Base-by-base conservation (phyloP, 225 moss, liverwort and hornwort species). In the Physcomitrium patens region DNA sequence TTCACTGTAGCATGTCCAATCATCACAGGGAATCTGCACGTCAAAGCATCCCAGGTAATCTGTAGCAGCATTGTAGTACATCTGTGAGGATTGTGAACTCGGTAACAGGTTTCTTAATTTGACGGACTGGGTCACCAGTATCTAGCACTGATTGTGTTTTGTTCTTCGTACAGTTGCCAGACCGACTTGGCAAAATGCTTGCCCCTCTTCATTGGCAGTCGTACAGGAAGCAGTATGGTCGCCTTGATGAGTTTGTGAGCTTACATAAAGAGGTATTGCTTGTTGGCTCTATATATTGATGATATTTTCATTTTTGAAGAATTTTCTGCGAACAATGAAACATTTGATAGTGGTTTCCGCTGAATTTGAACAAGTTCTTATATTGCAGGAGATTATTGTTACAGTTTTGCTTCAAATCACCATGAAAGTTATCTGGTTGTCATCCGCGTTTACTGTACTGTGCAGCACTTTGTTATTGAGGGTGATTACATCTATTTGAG, bases 151-250 rank as follows among this genome's bases (percentile, higher is more conserved):
- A 83, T 44, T 14, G 18, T 52, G 59, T 12, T 61, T 57, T 55
- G 24, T n/a, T 31, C 37, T 76, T 42, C 44, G 55, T 42, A 68
- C 93, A 96, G 96, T 89, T 96, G 51, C 96, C 93, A 54, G 94
- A 96, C 79, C 90, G 96, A 59, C 88, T 96, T 53, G 96, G 94
- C 50, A 96, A 96, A 76, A 92, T 96, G 96, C 85, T 96, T 53
- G 93, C 96, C 50, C 96, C 96, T 74, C 89, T 93, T 17, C 96
- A 94, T 72, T 96, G 96, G 96, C 90, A 96, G 65, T 87, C 92
- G 10, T 96, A 96, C 80, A 83, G 86, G 77, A 96, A 94, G 86
- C 96, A 94, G 63, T 96, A 86, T 80, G 96, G 96, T 68, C 87
- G 96, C 62, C 93, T 96, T 31, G 96, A 96, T 53, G 96, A 96